Base-by-base conservation (phyloP, 2,329 filamentous ascomycete species). In the Xylogone sp. region DNA sequence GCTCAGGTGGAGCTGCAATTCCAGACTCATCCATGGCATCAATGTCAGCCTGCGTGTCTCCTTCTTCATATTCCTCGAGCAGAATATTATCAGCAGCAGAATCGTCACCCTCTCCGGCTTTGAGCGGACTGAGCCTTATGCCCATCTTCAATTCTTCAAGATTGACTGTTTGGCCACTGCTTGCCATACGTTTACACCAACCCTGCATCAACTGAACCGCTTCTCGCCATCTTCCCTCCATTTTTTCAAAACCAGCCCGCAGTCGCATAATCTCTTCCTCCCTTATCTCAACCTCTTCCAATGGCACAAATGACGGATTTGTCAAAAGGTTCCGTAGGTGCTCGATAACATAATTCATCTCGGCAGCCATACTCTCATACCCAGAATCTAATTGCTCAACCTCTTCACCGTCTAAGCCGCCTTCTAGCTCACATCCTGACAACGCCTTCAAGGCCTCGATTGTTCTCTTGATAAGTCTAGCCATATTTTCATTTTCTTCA, bases 291-390 rank as follows among this genome's bases (percentile, higher is more conserved):
- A 99, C 90, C 68, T 97, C 94, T 62, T 97, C 94, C 20, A 97
- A 83, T 0, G 93, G 89, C 13, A 97, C 94, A 67, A 97, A 99
- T 2, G 92, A 96, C 1, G 94, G 94, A 64, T 97, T 97, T 8
- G 91, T 97, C 43, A 99, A 76, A 34, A 99, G 82, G 2, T 81
- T 87, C 58, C 88, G 82, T 57, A 99, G 79, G 64, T 96, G 90
- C 29, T 88, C 83, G 54, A 97, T 77, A 9, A 96, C 84, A 6
- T 75, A 75, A 49, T 92, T 86, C 71, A 97, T 82, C 57, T 95
- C 88, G 8, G 72, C 66, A 1, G 87, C 83, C 55, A 97, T 70
- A 5, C 75, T 79, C 43, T 92, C 87, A 60, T 90, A 75, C 43
- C 74, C 65, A 51, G 48, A 59, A 53, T 62, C 67, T 55, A 56